Percentiles rank a stretch among this genome's conserved stretches.
Evolutionary conservation across 2,329 filamentous ascomycete genomes (phyloP).

Genomic region (Cytospora schulzeri): DNA sequence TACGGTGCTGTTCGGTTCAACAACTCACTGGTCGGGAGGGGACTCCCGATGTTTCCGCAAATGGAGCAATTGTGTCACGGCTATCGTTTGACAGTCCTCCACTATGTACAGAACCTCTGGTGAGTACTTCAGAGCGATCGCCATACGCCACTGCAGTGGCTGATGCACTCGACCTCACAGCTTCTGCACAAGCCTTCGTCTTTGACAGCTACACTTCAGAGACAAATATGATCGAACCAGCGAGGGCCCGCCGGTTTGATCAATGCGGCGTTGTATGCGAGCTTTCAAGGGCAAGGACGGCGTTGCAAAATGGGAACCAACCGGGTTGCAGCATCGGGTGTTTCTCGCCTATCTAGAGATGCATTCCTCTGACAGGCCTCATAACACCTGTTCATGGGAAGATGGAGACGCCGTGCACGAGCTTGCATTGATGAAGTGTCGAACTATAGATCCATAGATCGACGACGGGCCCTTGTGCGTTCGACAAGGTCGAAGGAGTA

Average conservation of each 20-base stretch:
- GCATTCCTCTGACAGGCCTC: slow-evolving; percentile 35
- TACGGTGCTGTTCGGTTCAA: slow-evolving; percentile 50
- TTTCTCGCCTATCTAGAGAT: slow-evolving; percentile 33
- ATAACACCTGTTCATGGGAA: slow-evolving; percentile 34
- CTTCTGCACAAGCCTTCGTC: slow-evolving; percentile 39
- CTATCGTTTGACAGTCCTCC: slow-evolving; percentile 45
- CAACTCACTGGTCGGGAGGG: slow-evolving; percentile 46
- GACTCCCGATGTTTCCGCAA: slow-evolving; percentile 51
- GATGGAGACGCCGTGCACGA: slow-evolving; percentile 33
- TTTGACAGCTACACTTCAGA: too few species aligned
- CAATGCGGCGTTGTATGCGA: slow-evolving; percentile 38
- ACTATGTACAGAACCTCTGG: slow-evolving; percentile 51
- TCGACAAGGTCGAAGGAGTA: too few species aligned
- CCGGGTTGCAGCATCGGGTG: slow-evolving; percentile 34
- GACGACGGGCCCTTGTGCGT: too few species aligned
- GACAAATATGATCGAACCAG: too few species aligned
- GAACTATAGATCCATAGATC: not conserved
- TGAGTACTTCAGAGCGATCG: slow-evolving; percentile 8
- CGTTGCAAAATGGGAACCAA: slow-evolving; percentile 33
- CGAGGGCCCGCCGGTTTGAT: slow-evolving; percentile 42
- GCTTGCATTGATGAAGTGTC: slow-evolving; percentile 29
- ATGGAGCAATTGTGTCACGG: slow-evolving; percentile 47
- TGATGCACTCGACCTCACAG: slow-evolving; percentile 16
- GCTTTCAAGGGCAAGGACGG: slow-evolving; percentile 31
- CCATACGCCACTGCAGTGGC: not conserved